These are phyloP conservation scores for Trichosporon sp. DNA, from an alignment of 1,284 basidiomycete genomes.

Conservation along the genomic window DNA sequence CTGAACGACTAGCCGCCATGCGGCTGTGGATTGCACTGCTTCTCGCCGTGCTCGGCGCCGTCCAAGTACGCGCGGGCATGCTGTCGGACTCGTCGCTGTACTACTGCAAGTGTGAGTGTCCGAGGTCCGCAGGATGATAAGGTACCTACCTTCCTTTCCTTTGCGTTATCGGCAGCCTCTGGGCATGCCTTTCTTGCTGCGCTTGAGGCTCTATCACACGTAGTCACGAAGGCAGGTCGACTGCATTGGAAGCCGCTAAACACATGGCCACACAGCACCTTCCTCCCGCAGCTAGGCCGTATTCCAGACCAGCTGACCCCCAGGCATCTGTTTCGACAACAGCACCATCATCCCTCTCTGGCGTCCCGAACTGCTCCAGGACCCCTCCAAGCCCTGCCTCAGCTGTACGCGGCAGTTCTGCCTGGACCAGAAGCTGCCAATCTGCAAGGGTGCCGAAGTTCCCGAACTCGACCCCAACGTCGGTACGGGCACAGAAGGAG, in stretches of 20 bases:
- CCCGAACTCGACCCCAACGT: conserved; percentile 85
- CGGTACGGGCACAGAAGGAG: conserved; percentile 90
- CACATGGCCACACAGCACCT: background rate
- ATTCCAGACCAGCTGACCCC: background rate
- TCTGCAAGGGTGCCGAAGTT: conserved; percentile 66
- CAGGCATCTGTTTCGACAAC: conserved; percentile 88
- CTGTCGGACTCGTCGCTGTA: conserved; percentile 37
- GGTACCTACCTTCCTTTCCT: background rate
- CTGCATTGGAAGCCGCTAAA: no score
- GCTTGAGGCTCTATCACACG: no score
- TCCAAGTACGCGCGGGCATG: conserved; percentile 18
- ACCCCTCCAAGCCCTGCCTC: conserved; percentile 79
- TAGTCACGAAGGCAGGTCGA: no score
- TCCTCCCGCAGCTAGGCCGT: background rate
- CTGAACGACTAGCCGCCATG: background rate
- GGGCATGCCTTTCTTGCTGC: no score
- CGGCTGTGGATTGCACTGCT: background rate
- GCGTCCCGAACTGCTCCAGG: conserved; percentile 57
- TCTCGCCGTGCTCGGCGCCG: background rate
- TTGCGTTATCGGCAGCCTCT: no score
- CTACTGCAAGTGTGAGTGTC: conserved; percentile 47
- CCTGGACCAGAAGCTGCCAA: conserved; percentile 80
- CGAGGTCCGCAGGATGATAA: no score
- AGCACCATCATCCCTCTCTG: conserved; percentile 79
- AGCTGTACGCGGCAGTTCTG: conserved; percentile 94